Percentiles rank a stretch among this genome's conserved stretches.
Conservation (phyloP, 2,329 filamentous ascomycete genomes). For the Fusarium pininemorale region DNA sequence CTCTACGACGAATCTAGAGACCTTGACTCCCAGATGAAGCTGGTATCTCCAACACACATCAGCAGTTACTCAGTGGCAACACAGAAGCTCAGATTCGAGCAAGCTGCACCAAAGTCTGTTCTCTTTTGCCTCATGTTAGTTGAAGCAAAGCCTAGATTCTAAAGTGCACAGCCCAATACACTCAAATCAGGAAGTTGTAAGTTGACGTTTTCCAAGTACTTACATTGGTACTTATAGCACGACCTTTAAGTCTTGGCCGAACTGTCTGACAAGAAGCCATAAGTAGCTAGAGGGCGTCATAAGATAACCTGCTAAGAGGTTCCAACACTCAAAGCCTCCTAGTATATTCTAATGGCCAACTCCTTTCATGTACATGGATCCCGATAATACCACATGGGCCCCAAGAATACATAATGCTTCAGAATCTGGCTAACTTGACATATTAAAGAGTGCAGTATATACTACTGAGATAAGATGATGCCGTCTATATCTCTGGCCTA, state of each 20-base stretch:
- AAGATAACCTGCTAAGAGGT: neutral
- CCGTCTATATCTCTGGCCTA: neutral
- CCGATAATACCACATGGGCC: neutral
- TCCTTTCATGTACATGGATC: too few species aligned
- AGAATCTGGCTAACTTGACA: neutral
- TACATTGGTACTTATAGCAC: neutral
- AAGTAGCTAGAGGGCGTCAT: fast-evolving
- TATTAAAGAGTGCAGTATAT: neutral
- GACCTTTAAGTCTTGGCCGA: neutral
- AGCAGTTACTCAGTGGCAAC: neutral
- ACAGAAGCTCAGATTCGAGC: neutral
- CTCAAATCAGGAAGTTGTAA: neutral
- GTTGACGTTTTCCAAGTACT: neutral
- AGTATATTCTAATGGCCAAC: neutral
- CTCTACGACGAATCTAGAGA: fast-evolving
- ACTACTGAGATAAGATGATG: neutral
- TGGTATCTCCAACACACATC: too few species aligned
- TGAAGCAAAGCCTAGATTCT: neutral
- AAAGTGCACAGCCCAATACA: fast-evolving
- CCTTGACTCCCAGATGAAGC: fast-evolving
- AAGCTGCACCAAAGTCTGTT: neutral
- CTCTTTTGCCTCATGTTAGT: neutral
- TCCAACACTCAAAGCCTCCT: fast-evolving
- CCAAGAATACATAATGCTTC: neutral
- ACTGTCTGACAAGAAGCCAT: fast-evolving